Evolutionary conservation across 2,329 filamentous ascomycete species (phyloP), one percentile per base, ranked within the genome.

Genomic region (Pseudocercospora cruenta): DNA sequence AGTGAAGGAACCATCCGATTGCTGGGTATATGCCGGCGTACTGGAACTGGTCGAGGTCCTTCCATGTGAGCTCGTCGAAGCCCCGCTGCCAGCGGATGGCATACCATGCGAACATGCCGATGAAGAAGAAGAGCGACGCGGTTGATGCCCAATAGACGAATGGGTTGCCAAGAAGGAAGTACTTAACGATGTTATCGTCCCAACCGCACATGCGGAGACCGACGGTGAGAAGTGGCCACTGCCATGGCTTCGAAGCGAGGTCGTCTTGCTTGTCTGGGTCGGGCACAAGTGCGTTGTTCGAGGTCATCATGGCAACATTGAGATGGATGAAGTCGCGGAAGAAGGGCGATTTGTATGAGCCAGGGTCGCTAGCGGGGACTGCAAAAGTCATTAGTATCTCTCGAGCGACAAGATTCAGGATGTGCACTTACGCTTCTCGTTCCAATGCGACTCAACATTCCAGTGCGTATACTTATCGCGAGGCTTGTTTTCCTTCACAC

Each of bases 241-340:
- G 94, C 95, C 95, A 99, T 85, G 94, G 97, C 71, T 93, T 86
- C 14, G 95, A 99, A 33, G 95, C 95, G 57, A 99, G 88, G 76
- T 99, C 95, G 76, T 99, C 95, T 80, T 99, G 95, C 87, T 99
- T 99, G 80, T 99, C 95, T 4, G 95, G 94, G 76, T 99, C 95
- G 3, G 95, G 95, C 21, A 99, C 93, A 54, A 99, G 88, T 24
- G 95, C 95, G 77, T 99, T 99, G 86, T 99, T 99, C 45, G 95
- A 98, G 3, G 95, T 99, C 94, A 98, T 97, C 95, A 99, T 99
- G 69, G 95, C 95, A 68, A 99, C 95, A 78, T 99, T 99, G 68
- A 98, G 84, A 79, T 99, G 95, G 70, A 99, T 90, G 76, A 99
- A 99, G 80, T 99, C 95, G 78, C 96, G 94, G 76, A 97, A 85